Percentiles rank a stretch among this genome's conserved stretches.
These are phyloP conservation scores for Sphaceloma murrayae DNA, from an alignment of 2,329 filamentous ascomycete genomes.

Conservation along the genomic window DNA sequence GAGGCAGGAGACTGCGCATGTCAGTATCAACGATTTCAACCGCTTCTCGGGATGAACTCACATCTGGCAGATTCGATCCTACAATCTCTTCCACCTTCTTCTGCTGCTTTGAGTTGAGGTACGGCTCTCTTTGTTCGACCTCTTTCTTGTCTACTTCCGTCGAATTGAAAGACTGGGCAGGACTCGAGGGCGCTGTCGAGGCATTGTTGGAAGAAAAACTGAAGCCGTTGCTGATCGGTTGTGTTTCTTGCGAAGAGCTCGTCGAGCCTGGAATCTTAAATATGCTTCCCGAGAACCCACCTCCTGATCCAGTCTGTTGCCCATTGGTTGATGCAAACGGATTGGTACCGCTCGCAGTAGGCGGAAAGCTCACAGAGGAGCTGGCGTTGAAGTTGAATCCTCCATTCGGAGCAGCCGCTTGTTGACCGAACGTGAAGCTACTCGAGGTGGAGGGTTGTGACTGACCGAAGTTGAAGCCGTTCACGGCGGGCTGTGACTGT, in stretches of 20 bases:
- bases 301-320: background rate
- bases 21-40: no score
- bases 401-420: background rate
- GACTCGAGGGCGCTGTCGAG: slow-evolving; percentile 2
- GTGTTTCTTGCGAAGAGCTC: slow-evolving; percentile 6
- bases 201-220: slow-evolving; percentile 6
- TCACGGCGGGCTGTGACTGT: slow-evolving; percentile 13
- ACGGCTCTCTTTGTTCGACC: slow-evolving; percentile 7
- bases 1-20: background rate
- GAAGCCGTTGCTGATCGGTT: slow-evolving; percentile 8
- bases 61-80: slow-evolving; percentile 7
- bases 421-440: slow-evolving; percentile 17
- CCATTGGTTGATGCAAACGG: slow-evolving; percentile 9
- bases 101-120: slow-evolving; percentile 11
- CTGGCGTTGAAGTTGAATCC: slow-evolving; percentile 10
- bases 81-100: slow-evolving; percentile 13
- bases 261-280: slow-evolving; percentile 13
- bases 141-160: slow-evolving; percentile 12
- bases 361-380: slow-evolving; percentile 15
- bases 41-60: background rate
- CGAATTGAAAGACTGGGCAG: background rate
- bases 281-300: slow-evolving; percentile 12
- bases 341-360: slow-evolving; percentile 7
- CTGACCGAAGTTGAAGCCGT: slow-evolving; percentile 5
- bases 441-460: no score